Evolutionary conservation across 2,329 filamentous ascomycete species (phyloP).

Genomic region (Keithomyces neogunnii): DNA sequence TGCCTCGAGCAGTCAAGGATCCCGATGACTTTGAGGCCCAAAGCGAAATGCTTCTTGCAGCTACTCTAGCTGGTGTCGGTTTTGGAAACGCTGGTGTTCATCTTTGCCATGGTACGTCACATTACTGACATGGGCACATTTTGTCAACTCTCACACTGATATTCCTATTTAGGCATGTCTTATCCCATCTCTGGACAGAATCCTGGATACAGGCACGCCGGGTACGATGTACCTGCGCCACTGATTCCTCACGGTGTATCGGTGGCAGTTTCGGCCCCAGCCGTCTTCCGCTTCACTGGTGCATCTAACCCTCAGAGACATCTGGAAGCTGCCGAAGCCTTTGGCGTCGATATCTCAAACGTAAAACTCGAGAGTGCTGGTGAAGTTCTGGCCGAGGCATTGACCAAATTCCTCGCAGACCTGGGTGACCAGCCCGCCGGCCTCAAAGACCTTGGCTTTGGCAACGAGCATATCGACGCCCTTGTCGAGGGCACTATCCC

Average conservation of each 20-base stretch:
- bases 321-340: constrained; percentile 77
- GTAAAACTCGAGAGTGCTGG: constrained; percentile 87
- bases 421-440: constrained; percentile 88
- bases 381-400: constrained; percentile 75
- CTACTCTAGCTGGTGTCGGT: constrained; percentile 87
- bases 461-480: constrained; percentile 62
- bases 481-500: constrained; percentile 93
- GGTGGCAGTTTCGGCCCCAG: constrained; percentile 86
- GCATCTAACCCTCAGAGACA: constrained; percentile 90
- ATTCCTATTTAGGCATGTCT: constrained; percentile 63
- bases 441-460: constrained; percentile 76
- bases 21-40: constrained; percentile 91
- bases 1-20: constrained; percentile 78
- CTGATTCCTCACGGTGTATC: constrained; percentile 96
- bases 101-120: constrained; percentile 48
- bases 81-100: constrained; percentile 98
- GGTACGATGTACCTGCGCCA: constrained; percentile 68
- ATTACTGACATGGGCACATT: background rate
- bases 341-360: constrained; percentile 81
- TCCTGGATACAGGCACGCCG: constrained; percentile 74
- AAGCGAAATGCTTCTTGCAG: constrained; percentile 88
- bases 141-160: background rate
- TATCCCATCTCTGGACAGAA: constrained; percentile 97
- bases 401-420: constrained; percentile 70
- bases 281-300: constrained; percentile 89